phyloP scores from a whole-genome alignment of 805 yeast species.

The Metschnikowia baotianmanensis region DNA sequence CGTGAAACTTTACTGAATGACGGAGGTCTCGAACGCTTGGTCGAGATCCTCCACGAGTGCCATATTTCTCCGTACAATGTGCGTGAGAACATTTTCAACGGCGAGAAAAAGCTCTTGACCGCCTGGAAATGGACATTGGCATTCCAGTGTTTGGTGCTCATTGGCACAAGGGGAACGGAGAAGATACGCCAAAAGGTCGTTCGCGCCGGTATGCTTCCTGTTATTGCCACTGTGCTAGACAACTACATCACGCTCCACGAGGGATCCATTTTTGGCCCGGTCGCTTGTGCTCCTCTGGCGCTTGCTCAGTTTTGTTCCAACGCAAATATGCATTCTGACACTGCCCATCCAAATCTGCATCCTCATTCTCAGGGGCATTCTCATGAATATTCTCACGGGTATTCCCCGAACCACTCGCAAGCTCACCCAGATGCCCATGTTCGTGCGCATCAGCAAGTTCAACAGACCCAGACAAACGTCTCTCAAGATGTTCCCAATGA shows the following conservation, averaged over 20 bases:
- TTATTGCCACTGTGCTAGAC: constrained; percentile 88
- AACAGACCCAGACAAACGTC: not conserved
- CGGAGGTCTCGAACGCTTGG: constrained; percentile 89
- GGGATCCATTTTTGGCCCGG: constrained; percentile 27
- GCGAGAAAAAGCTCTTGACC: constrained; percentile 51
- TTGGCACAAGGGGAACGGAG: constrained; percentile 93
- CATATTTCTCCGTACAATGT: constrained; percentile 37
- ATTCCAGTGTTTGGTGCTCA: constrained; percentile 84
- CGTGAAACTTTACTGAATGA: constrained; percentile 85
- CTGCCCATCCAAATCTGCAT: not conserved
- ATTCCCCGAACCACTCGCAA: not conserved
- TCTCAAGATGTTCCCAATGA: not conserved
- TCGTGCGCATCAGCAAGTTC: not conserved
- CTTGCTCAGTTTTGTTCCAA: constrained; percentile 5
- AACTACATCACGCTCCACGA: constrained; percentile 60
- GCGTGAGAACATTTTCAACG: constrained; percentile 32
- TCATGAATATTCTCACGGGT: not conserved
- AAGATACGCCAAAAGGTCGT: constrained; percentile 80
- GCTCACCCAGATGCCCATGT: not conserved
- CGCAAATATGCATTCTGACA: constrained; percentile 2
- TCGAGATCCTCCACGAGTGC: constrained; percentile 83
- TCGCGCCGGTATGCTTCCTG: constrained; percentile 87
- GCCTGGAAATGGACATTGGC: constrained; percentile 98
- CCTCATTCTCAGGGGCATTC: not conserved
- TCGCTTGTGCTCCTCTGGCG: constrained; percentile 6